Evolutionary conservation across 306 rosid genomes (phyloP).

Genomic region (Inga oerstediana): DNA sequence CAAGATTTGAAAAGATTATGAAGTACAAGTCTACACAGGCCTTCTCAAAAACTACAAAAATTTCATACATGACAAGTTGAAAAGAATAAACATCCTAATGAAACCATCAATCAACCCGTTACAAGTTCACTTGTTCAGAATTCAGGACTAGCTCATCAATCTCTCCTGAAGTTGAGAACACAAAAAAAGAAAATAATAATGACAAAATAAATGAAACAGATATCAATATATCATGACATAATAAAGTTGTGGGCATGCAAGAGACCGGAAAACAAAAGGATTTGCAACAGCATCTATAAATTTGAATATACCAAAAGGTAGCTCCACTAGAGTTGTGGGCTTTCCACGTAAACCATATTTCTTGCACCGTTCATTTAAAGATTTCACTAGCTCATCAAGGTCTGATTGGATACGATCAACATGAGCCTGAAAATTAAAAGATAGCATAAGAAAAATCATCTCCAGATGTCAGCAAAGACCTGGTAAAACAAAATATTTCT

Average conservation of each 20-base stretch:
- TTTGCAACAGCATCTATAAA: constrained; percentile 17
- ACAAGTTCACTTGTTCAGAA: constrained; percentile 29
- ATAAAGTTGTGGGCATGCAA: constrained; percentile 13
- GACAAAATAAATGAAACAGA: constrained; percentile 25
- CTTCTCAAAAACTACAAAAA: constrained; percentile 21
- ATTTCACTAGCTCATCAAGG: constrained; percentile 81
- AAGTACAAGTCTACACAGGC: constrained; percentile 21
- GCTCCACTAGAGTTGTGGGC: constrained; percentile 83
- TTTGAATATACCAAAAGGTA: constrained; percentile 85
- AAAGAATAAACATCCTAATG: constrained; percentile 22
- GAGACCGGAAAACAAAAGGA: constrained; percentile 27
- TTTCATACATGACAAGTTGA: constrained; percentile 19
- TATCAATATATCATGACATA: background rate
- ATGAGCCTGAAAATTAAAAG: constrained; percentile 61
- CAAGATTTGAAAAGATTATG: constrained; percentile 8
- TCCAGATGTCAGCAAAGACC: constrained; percentile 25
- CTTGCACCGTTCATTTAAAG: constrained; percentile 91
- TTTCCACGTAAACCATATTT: constrained; percentile 84
- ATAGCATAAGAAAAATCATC: constrained; percentile 20
- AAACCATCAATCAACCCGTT: constrained; percentile 29
- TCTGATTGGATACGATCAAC: constrained; percentile 72
- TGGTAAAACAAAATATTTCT: constrained; percentile 19
- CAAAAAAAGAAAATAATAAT: background rate
- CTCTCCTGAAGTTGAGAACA: constrained; percentile 8
- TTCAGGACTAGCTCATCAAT: background rate